Evolutionary conservation across 345 rosid species (phyloP).

Genomic region (Eucalyptus sp.): DNA sequence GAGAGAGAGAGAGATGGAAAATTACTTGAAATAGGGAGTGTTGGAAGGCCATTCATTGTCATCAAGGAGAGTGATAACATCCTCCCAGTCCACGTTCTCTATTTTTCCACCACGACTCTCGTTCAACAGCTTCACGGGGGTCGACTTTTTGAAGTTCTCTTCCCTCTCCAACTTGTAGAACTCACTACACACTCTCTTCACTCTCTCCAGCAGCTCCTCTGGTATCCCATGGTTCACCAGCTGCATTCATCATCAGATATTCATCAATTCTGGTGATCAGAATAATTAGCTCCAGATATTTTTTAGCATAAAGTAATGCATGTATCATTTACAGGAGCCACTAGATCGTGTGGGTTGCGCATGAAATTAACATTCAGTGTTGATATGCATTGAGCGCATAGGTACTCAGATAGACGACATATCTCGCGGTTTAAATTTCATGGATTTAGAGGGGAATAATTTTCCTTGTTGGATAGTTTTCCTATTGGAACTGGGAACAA

Average conservation of each 20-base stretch:
- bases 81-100: conserved; percentile 83
- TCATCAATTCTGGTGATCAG: not conserved
- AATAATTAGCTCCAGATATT: not conserved
- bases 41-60: conserved; percentile 57
- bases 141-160: conserved; percentile 45
- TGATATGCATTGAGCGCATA: not conserved
- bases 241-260: conserved; percentile 8
- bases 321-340: not conserved
- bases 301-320: not conserved
- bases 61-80: conserved; percentile 52
- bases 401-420: not conserved
- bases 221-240: conserved; percentile 78
- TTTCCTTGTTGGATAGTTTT: not conserved
- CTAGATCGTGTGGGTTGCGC: not conserved
- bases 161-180: conserved; percentile 64
- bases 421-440: not conserved
- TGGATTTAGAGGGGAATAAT: not conserved
- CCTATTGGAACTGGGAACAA: not conserved
- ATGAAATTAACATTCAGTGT: not conserved
- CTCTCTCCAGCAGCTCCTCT: conserved; percentile 57
- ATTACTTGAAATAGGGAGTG: conserved; percentile 58
- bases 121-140: conserved; percentile 27
- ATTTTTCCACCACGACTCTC: conserved; percentile 35
- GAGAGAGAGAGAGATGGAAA: not conserved
- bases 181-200: conserved; percentile 53